Evolutionary conservation across 768 basidiomycete genomes (phyloP).

Genomic region (Rhodocollybia butyracea): DNA sequence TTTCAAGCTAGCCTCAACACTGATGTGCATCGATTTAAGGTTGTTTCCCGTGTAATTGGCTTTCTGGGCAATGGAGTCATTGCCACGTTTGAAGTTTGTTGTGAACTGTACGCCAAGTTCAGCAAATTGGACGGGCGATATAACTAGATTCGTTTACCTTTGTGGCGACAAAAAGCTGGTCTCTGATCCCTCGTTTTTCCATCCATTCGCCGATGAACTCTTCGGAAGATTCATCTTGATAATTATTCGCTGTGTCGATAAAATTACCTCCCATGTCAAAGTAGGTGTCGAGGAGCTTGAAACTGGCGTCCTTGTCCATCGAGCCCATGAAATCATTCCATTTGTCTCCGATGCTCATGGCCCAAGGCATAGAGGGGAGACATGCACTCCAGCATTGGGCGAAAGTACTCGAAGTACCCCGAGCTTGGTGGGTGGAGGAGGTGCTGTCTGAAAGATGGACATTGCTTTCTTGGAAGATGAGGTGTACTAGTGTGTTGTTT

Average conservation of each 20-base stretch:
- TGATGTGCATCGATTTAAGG: constrained; percentile 35
- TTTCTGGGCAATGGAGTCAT: constrained; percentile 26
- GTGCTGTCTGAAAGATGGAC: no score
- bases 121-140: background rate
- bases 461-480: no score
- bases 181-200: constrained; percentile 38
- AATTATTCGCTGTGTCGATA: constrained; percentile 46
- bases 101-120: constrained; percentile 23
- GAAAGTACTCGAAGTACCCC: constrained; percentile 33
- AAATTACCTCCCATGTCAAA: constrained; percentile 46
- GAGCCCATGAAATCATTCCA: constrained; percentile 25
- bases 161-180: constrained; percentile 46
- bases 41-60: constrained; percentile 46
- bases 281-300: constrained; percentile 44
- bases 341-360: constrained; percentile 39
- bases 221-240: constrained; percentile 58
- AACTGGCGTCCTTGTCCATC: constrained; percentile 40
- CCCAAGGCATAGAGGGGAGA: constrained; percentile 43
- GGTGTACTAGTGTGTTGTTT: no score
- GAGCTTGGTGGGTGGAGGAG: constrained; percentile 27
- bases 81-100: constrained; percentile 25
- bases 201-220: constrained; percentile 52
- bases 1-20: constrained; percentile 33
- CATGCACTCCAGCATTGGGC: constrained; percentile 33
- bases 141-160: constrained; percentile 28